These are phyloP conservation scores for Carex sylvatica DNA, from an alignment of 202 grass and related monocot species.

Conservation along the genomic window DNA sequence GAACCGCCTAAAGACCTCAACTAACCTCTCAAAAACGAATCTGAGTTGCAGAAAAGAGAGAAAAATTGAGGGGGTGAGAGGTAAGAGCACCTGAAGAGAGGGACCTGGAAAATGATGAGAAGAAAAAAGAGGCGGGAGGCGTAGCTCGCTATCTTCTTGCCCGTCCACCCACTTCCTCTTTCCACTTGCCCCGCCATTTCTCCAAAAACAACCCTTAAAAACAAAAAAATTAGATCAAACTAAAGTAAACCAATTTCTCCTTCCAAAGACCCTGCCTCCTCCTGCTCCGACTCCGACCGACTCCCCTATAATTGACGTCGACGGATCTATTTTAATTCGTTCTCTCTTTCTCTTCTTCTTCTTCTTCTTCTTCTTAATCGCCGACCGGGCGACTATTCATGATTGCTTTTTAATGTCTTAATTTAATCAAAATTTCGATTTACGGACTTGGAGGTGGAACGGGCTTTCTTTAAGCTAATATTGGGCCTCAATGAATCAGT, in stretches of 20 bases:
- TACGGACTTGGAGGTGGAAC: neutral
- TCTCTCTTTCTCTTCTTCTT: neutral
- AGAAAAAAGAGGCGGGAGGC: slow-evolving; percentile 70
- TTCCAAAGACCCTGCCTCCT: neutral
- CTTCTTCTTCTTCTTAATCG: neutral
- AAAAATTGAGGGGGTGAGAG: neutral
- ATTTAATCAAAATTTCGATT: neutral
- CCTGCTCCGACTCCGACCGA: too few relatives aligned
- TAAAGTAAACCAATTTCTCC: neutral
- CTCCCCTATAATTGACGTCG: neutral
- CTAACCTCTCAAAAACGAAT: neutral
- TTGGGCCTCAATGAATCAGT: neutral
- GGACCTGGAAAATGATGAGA: slow-evolving; percentile 89
- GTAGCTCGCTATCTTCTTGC: slow-evolving; percentile 54
- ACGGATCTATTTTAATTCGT: neutral
- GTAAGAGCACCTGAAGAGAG: slow-evolving; percentile 70
- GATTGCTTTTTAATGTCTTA: neutral
- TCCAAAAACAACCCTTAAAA: neutral
- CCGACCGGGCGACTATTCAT: neutral
- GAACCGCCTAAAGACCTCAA: neutral
- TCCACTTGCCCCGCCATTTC: slow-evolving; percentile 17
- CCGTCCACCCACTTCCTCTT: slow-evolving; percentile 46
- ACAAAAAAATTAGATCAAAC: neutral
- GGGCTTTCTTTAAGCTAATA: neutral
- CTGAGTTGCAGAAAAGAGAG: neutral